Evolutionary conservation across 2,329 filamentous ascomycete genomes (phyloP).

Genomic region (Zymoseptoria tritici): DNA sequence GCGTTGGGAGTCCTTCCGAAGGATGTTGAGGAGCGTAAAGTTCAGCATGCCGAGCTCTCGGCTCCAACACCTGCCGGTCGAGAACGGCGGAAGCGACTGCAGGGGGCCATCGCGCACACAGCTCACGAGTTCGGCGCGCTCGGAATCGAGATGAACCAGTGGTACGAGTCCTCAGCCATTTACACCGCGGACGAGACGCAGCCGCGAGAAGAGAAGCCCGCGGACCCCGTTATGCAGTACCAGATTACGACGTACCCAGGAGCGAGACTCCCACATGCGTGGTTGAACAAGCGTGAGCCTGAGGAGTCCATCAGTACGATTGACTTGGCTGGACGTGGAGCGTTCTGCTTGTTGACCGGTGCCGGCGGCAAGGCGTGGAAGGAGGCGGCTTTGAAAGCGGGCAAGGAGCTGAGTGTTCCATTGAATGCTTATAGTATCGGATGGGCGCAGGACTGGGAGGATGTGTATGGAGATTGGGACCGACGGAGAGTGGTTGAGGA

Average conservation of each 20-base stretch:
- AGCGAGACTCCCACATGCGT: conserved; percentile 53
- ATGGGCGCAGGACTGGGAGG: conserved; percentile 52
- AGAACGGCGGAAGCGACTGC: conserved; percentile 32
- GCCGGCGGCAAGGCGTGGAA: conserved; percentile 52
- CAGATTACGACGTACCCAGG: conserved; percentile 49
- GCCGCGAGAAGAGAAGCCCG: conserved; percentile 16
- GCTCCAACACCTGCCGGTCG: conserved; percentile 24
- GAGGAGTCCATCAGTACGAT: conserved; percentile 47
- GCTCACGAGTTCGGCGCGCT: conserved; percentile 44
- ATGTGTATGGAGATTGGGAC: conserved; percentile 56
- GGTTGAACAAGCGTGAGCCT: conserved; percentile 47
- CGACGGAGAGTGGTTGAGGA: conserved; percentile 48
- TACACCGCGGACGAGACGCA: conserved; percentile 23
- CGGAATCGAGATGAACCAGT: conserved; percentile 54
- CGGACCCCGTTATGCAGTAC: conserved; percentile 20
- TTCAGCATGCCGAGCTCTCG: conserved; percentile 24
- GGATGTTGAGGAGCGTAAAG: conserved; percentile 23
- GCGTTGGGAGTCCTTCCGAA: conserved; percentile 23
- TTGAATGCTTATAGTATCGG: conserved; percentile 49
- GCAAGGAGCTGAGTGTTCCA: conserved; percentile 36
- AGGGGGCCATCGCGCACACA: conserved; percentile 24
- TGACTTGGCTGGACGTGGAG: conserved; percentile 52
- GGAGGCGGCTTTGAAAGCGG: conserved; percentile 38
- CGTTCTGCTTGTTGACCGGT: conserved; percentile 39
- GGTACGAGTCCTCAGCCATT: conserved; percentile 40